These are phyloP conservation scores for Fusarium abutilonis DNA, from an alignment of 2,329 filamentous ascomycete species.

Conservation along the genomic window DNA sequence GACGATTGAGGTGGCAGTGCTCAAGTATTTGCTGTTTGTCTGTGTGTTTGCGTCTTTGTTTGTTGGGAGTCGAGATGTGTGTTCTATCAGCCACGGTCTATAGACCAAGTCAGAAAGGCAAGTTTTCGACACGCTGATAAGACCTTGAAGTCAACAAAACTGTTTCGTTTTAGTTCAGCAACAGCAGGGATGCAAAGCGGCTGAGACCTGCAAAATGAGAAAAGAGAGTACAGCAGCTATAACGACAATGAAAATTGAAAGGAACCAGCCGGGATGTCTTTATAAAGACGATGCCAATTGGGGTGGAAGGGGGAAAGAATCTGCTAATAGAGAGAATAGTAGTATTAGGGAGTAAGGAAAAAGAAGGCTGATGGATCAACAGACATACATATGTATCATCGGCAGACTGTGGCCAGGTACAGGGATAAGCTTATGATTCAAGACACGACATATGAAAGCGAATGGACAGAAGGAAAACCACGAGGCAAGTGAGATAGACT, in stretches of 20 bases:
- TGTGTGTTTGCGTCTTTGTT: slow-evolving; percentile 4
- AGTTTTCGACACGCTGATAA: slow-evolving; percentile 8
- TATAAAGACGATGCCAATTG: slow-evolving; percentile 24
- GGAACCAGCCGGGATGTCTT: slow-evolving; percentile 25
- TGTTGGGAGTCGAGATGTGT: slow-evolving; percentile 1
- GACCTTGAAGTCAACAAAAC: not conserved
- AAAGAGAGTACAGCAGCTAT: slow-evolving; percentile 27
- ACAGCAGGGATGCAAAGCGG: slow-evolving; percentile 18
- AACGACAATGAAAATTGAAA: slow-evolving; percentile 7
- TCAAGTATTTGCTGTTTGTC: slow-evolving; percentile 1
- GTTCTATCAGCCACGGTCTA: slow-evolving; percentile 12
- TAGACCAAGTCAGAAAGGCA: not conserved
- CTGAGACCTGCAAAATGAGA: slow-evolving; percentile 33
- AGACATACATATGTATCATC: not conserved
- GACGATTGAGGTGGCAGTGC: slow-evolving; percentile 5
- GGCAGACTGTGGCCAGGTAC: slow-evolving; percentile 14
- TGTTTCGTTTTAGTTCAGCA: slow-evolving; percentile 22
- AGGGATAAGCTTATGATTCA: slow-evolving; percentile 39
- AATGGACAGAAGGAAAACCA: slow-evolving; percentile 27
- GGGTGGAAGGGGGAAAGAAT: slow-evolving; percentile 14
- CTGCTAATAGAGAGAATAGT: slow-evolving; percentile 14
- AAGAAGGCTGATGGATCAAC: slow-evolving; percentile 32
- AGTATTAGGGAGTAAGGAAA: slow-evolving; percentile 15
- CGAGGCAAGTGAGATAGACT: slow-evolving; percentile 28
- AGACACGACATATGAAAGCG: slow-evolving; percentile 22